Evolutionary conservation across 495 filamentous ascomycete species (phyloP), one percentile per base, ranked within the genome.

Genomic region (Venustampulla echinocandica): DNA sequence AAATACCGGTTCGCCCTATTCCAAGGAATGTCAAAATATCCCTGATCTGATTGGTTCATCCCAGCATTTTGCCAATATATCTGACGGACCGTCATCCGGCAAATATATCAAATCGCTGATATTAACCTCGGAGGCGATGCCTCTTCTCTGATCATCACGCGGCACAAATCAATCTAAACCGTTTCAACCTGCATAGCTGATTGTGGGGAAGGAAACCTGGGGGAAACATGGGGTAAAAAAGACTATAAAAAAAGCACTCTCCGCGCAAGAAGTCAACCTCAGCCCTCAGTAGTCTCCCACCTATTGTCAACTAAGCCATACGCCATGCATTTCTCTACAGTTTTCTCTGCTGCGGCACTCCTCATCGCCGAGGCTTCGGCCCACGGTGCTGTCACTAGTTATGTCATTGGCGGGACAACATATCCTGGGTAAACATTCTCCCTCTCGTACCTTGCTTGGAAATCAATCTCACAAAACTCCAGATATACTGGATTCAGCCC

Each of bases 361-460:
- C 48, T 62, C 41, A 60, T 65, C 13, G 52, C 69, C 19, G 56
- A 64, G 36, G 73, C 58, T 46, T 61, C 68, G 22, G 75, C 69
- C 36, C 75, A 80, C 54, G 76, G 76, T 39, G 76, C 73, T 50
- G 74, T 77, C 30, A 70, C 72, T 21, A 71, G 67, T 57, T 80
- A 80, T 61, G 64, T 70, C 33, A 73, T 80, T 43, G 73, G 54
- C 35, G 66, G 70, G 35, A 69, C 59, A 47, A 70, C 52, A 15
- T 77, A 74, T 52, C 65, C 64, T 15, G 73, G 74, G 35, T 72
- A 35, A 30, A 33, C 45, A 34, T 47, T 52, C 44, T 39, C 11
- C 34, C 30, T 43, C 32, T 42, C 27, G 9, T 20, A 17, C 25
- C 37, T 5, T 23, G 19, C 19, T 22, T 20, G 4, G 19, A 18